Base-by-base conservation (phyloP, 1,139 yeast genomes). In the Candida glucosophila region DNA sequence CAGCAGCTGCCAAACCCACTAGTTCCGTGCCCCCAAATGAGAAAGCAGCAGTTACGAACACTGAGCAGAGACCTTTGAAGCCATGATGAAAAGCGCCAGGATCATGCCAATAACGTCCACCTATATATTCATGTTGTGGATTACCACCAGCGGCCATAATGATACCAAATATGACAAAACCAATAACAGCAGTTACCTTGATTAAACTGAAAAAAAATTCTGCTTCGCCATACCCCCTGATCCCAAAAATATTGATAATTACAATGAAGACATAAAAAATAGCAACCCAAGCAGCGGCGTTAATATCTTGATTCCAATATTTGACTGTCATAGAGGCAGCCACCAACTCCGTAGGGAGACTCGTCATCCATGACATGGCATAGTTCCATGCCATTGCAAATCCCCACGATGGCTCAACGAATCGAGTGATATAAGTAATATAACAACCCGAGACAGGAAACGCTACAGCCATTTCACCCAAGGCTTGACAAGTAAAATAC, bases 331-430 rank as follows among this genome's bases (percentile, higher is more conserved):
- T 58, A 8, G 86, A 68, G 17, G 82, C 80, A 8, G 88, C 88
- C 35, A 77, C 83, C 43, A 79, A 60, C 50, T 79, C 90, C 34
- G 77, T 55, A 2, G 90, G 88, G 39, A 79, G 53, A 27, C 77
- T 74, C 29, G 77, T 68, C 17, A 77, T 58, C 88, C 86, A 78
- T 52, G 72, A 77, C 43, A 77, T 54, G 28, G 76, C 77, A 47
- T 77, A 79, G 52, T 77, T 77, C 74, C 79, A 72, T 29, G 80
- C 85, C 67, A 75, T 71, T 26, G 83, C 76, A 49, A 83, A 83
- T 28, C 86, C 88, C 73, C 81, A 73, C 7, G 83, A 67, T 2
- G 81, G 77, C 41, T 76, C 77, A 26, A 78, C 60, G 40, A 79
- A 79, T 39, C 82, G 62, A 7, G 81, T 66, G 43, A 76, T 71